Evolutionary conservation across 1,284 basidiomycete genomes (phyloP).

Genomic region (Golubevia pallescens): DNA sequence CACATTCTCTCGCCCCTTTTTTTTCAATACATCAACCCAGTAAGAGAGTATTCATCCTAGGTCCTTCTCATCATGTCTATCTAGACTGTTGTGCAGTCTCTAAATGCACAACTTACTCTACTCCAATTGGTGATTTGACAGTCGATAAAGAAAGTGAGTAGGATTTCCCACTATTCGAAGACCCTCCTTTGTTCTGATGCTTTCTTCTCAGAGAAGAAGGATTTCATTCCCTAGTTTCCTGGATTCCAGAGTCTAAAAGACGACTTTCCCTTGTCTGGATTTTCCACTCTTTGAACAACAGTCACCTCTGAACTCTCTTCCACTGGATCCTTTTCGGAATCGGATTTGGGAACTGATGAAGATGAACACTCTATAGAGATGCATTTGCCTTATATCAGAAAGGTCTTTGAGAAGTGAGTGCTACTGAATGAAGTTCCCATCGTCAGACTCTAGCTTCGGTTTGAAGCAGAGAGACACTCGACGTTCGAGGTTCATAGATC

Average conservation of each 20-base stretch:
- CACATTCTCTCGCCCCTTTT: background rate
- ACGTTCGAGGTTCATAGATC: too few species aligned
- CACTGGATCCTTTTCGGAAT: conserved; percentile 76
- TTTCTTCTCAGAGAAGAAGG: too few species aligned
- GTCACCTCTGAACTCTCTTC: conserved; percentile 74
- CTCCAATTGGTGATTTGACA: conserved; percentile 82
- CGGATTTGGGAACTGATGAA: conserved; percentile 78
- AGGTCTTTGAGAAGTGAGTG: conserved; percentile 79
- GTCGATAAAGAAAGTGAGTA: conserved; percentile 78
- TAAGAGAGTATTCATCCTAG: conserved; percentile 89
- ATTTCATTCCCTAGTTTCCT: too few species aligned
- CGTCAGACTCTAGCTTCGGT: too few species aligned
- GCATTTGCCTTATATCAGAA: conserved; percentile 91
- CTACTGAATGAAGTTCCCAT: too few species aligned
- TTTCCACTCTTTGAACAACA: conserved; percentile 58
- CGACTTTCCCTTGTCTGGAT: background rate
- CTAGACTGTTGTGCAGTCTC: conserved; percentile 86
- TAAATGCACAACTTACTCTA: conserved; percentile 76
- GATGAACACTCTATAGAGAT: conserved; percentile 98
- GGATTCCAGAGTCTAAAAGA: too few species aligned
- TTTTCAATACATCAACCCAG: conserved; percentile 70
- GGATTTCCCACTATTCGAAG: background rate
- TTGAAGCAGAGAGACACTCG: too few species aligned
- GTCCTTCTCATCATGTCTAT: conserved; percentile 92
- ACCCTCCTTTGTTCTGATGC: background rate